Evolutionary conservation across 2,329 filamentous ascomycete species (phyloP).

Genomic region (Exophiala dermatitidis): DNA sequence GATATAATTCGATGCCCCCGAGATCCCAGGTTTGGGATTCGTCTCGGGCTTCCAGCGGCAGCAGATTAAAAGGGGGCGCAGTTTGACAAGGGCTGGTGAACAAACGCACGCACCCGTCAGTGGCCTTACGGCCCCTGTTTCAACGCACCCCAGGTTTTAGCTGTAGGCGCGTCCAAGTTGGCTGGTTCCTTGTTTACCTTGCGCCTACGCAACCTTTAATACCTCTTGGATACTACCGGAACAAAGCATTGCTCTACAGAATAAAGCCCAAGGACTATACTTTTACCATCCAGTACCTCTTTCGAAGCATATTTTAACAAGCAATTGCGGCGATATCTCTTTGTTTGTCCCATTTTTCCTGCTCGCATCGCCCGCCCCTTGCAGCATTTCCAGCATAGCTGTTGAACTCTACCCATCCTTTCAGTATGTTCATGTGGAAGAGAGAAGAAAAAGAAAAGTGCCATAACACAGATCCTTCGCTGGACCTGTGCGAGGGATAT

Average conservation of each 20-base stretch:
- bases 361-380: no score
- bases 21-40: not conserved
- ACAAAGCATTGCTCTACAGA: not conserved
- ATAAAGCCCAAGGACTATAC: not conserved
- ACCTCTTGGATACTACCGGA: not conserved
- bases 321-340: no score
- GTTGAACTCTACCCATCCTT: not conserved
- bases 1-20: not conserved
- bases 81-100: not conserved
- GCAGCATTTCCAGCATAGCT: no score
- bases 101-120: not conserved
- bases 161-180: not conserved
- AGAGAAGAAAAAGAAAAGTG: slow-evolving; percentile 13
- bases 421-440: slow-evolving; percentile 3
- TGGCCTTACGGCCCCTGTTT: not conserved
- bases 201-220: no score
- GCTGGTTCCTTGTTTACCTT: no score
- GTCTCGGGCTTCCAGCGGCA: not conserved
- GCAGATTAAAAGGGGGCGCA: not conserved
- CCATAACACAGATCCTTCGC: slow-evolving; percentile 8
- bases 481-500: slow-evolving; percentile 14
- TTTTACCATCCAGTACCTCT: not conserved
- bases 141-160: not conserved
- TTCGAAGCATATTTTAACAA: no score
- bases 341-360: no score